A percentile compares a stretch with the other conserved stretches of the same genome.
These are phyloP conservation scores for Glycine tomentella DNA, from an alignment of 306 rosid genomes.

Conservation along the genomic window DNA sequence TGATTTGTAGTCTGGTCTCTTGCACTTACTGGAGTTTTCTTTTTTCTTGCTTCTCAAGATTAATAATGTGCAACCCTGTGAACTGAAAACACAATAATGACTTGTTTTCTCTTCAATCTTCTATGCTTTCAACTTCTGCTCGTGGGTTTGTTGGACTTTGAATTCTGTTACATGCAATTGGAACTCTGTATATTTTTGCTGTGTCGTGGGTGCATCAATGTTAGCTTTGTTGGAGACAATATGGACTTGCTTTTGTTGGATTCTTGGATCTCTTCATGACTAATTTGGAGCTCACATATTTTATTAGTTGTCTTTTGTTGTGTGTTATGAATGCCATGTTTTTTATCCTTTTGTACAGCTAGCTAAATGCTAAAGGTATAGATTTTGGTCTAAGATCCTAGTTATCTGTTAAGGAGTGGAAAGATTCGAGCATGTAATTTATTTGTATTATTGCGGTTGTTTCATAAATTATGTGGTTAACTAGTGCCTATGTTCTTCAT, in stretches of 20 bases:
- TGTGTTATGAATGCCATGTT: neutral
- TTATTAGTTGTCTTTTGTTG: neutral
- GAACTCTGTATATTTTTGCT: neutral
- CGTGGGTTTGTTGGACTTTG: neutral
- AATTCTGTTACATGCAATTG: slow-evolving; percentile 1
- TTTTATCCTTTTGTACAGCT: neutral
- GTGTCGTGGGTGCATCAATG: neutral
- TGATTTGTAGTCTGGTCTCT: slow-evolving; percentile 2
- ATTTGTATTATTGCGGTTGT: neutral
- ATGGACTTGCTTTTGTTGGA: too few relatives aligned
- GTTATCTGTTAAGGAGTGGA: neutral
- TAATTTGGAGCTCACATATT: neutral
- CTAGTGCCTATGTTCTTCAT: neutral
- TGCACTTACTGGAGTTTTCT: neutral
- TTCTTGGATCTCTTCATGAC: neutral
- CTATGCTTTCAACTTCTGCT: neutral
- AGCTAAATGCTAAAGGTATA: neutral
- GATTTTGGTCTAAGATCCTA: slow-evolving; percentile 19
- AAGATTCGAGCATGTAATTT: neutral
- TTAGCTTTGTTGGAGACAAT: neutral
- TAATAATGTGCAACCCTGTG: slow-evolving; percentile 2
- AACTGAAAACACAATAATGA: slow-evolving; percentile 17
- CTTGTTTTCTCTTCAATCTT: neutral
- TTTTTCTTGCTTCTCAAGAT: neutral
- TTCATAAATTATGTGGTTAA: neutral